Conservation (phyloP, 1,284 basidiomycete genomes). For the Marasmius sp. region DNA sequence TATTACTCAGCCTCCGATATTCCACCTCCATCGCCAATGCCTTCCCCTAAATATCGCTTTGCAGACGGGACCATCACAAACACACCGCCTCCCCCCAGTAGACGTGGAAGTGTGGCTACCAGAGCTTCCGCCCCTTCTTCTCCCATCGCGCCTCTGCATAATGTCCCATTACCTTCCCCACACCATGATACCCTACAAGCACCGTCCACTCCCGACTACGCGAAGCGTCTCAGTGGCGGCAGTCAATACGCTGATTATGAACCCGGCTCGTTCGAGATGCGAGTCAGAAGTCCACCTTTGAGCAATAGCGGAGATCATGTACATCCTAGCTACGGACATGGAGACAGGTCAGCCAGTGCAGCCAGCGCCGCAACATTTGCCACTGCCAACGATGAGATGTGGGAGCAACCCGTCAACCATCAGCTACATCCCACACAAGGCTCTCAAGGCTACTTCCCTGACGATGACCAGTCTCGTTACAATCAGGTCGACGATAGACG, state of each 20-base stretch:
- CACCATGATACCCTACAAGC: background rate
- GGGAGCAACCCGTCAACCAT: conserved; percentile 6
- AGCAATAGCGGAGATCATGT: conserved; percentile 14
- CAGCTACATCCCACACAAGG: conserved; percentile 2
- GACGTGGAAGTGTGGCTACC: background rate
- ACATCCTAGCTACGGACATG: conserved; percentile 10
- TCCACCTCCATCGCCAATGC: conserved; percentile 48
- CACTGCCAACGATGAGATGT: conserved; percentile 43
- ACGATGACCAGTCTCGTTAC: conserved; percentile 6
- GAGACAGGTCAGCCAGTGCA: conserved; percentile 34
- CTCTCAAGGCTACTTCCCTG: background rate
- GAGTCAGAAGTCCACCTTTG: conserved; percentile 38
- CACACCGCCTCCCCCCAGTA: background rate
- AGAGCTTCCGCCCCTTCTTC: background rate
- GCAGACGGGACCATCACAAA: background rate
- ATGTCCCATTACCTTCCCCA: background rate
- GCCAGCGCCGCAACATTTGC: conserved; percentile 41
- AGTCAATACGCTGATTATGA: conserved; percentile 8
- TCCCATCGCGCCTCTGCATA: background rate
- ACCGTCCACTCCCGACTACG: conserved; percentile 9
- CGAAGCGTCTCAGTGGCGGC: conserved; percentile 14
- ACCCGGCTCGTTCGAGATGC: conserved; percentile 53
- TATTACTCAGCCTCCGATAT: conserved; percentile 74
- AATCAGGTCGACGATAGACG: conserved; percentile 24
- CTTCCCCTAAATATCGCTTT: conserved; percentile 13